Base-by-base conservation (phyloP, 306 rosid genomes). In the Betula pendula region DNA sequence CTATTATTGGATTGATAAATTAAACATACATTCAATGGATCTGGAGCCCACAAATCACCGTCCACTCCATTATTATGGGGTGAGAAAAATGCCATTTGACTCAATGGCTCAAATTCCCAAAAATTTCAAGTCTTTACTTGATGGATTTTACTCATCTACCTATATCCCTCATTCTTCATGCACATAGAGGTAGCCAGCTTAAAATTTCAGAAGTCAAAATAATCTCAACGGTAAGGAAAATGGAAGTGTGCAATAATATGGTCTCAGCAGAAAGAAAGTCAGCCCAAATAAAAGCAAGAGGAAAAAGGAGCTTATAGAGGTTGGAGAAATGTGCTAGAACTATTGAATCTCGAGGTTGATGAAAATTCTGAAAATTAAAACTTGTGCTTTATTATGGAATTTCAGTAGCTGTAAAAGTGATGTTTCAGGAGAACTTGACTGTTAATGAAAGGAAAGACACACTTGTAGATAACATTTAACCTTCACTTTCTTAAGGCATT, bases 401-500 rank as follows among this genome's bases (percentile, higher is more conserved):
- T 73, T 76, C 51, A 51, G 15, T 49, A 79, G 62, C 74, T 24
- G n/a, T 43, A 42, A 68, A 25, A 69, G 56, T 48, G 45, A 17
- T 52, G 25, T 29, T 77, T 52, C 13, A 13, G 68, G 60, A 38
- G 74, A 58, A 72, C 68, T 52, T 75, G 42, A 35, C 15, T 11
- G 40, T 59, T 22, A 70, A 67, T 29, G 72, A 52, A 33, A 79
- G 20, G 42, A 70, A 55, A 25, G 45, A 56, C 45, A 48, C 59
- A 66, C 44, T 44, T 3, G 43, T 16, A 52, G 52, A 55, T 60
- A 50, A 38, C 22, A 55, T 63, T 29, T 69, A 63, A 86, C 90
- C 90, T 86, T 86, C 43, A 72, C 90, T 79, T 79, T 86, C 74
- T 73, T 78, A 33, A 84, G 76, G 58, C 74, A 59, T 33, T 81